Conservation (phyloP, 306 rosid genomes). For the Gleditsia sinensis region DNA sequence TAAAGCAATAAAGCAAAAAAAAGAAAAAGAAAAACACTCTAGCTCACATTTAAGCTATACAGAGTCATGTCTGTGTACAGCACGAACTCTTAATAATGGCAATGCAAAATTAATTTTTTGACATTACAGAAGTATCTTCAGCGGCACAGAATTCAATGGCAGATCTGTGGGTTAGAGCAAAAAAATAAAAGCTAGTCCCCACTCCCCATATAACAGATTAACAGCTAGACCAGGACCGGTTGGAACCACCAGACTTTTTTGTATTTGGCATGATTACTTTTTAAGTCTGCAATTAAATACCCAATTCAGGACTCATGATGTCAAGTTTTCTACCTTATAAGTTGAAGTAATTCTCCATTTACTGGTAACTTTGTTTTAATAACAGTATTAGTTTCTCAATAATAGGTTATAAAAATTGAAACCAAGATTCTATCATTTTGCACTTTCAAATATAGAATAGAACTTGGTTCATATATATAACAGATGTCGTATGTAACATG, state of each 20-base stretch:
- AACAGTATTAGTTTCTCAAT: too few relatives aligned
- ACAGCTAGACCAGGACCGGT: slow-evolving; percentile 6
- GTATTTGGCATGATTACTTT: neutral
- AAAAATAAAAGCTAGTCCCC: slow-evolving; percentile 9
- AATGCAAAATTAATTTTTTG: neutral
- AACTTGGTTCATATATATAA: neutral
- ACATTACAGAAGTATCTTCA: neutral
- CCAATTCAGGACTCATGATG: neutral
- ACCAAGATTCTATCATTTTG: too few relatives aligned
- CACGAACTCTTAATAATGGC: neutral
- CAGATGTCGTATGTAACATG: neutral
- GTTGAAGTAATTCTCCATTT: too few relatives aligned
- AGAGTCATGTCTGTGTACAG: neutral
- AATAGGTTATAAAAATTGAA: too few relatives aligned
- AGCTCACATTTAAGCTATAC: neutral
- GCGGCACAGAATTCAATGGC: neutral
- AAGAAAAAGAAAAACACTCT: neutral
- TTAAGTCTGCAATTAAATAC: neutral
- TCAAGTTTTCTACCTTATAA: too few relatives aligned
- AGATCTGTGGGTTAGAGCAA: neutral
- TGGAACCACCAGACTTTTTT: neutral
- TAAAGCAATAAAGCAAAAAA: neutral
- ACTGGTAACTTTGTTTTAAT: too few relatives aligned
- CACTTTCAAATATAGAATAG: neutral
- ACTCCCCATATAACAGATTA: too few relatives aligned